Conservation (phyloP, 495 filamentous ascomycete species). For the Aspergillus olivimuriae region DNA sequence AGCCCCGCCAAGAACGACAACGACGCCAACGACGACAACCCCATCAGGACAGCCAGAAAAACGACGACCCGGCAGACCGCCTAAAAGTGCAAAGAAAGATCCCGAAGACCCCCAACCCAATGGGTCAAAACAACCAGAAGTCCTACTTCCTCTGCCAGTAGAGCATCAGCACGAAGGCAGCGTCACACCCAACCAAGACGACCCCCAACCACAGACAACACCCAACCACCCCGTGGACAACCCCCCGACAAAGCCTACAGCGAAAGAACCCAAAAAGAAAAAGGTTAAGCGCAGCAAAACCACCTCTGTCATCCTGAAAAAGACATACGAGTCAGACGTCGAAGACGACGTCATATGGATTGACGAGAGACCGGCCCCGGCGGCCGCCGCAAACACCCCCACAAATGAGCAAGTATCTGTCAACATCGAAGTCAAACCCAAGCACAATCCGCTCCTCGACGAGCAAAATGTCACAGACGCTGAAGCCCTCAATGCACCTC, state of each 20-base stretch:
- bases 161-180: too few relatives aligned
- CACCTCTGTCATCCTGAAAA: conserved; percentile 23
- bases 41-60: conserved; percentile 7
- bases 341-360: conserved; percentile 36
- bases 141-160: neutral
- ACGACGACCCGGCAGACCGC: conserved; percentile 16
- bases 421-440: neutral
- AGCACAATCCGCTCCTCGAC: neutral
- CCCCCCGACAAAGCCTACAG: conserved; percentile 2
- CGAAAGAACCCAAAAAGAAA: conserved; percentile 31
- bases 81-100: conserved; percentile 14
- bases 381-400: neutral
- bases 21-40: neutral
- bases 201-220: too few relatives aligned
- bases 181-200: too few relatives aligned
- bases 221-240: conserved; percentile 1
- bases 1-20: conserved; percentile 8
- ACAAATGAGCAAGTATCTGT: neutral
- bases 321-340: conserved; percentile 19
- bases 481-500: neutral
- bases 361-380: conserved; percentile 20
- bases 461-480: neutral
- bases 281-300: conserved; percentile 36
- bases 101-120: neutral
- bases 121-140: neutral